A percentile compares a stretch with the other conserved stretches of the same genome.
These are phyloP conservation scores for Agaricus blazei DNA, from an alignment of 768 basidiomycete genomes.

Conservation along the genomic window DNA sequence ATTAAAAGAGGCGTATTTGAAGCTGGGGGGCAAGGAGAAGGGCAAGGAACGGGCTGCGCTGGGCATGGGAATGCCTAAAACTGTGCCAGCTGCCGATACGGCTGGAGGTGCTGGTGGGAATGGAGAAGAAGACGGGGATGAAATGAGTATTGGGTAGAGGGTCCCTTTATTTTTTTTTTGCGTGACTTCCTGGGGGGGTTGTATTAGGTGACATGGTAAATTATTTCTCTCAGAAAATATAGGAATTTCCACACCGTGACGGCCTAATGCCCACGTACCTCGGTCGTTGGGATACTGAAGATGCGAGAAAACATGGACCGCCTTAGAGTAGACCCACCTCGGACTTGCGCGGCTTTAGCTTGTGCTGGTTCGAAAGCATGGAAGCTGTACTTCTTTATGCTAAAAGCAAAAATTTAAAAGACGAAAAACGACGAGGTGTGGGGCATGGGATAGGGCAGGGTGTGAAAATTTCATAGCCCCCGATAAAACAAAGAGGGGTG, in stretches of 20 bases:
- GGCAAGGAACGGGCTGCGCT: conserved; percentile 7
- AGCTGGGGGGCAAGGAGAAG: conserved; percentile 3
- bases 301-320: not conserved
- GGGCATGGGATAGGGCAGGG: not conserved
- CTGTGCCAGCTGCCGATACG: not conserved
- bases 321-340: not conserved
- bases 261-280: conserved; percentile 1
- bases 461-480: not conserved
- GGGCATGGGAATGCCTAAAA: conserved; percentile 5
- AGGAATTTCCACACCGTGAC: not conserved
- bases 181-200: not conserved
- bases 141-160: conserved; percentile 7
- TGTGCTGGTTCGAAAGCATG: no score
- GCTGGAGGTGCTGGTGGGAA: not conserved
- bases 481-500: not conserved
- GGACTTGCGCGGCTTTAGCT: conserved; percentile 10
- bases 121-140: conserved; percentile 4
- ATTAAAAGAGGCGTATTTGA: conserved; percentile 5
- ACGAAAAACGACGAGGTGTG: not conserved
- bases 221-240: not conserved
- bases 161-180: not conserved
- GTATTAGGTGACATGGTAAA: not conserved
- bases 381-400: not conserved
- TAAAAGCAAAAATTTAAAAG: conserved; percentile 1
- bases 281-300: not conserved